These are phyloP conservation scores for Silene coronaria DNA, from an alignment of 179 eudicot genomes.

Conservation along the genomic window DNA sequence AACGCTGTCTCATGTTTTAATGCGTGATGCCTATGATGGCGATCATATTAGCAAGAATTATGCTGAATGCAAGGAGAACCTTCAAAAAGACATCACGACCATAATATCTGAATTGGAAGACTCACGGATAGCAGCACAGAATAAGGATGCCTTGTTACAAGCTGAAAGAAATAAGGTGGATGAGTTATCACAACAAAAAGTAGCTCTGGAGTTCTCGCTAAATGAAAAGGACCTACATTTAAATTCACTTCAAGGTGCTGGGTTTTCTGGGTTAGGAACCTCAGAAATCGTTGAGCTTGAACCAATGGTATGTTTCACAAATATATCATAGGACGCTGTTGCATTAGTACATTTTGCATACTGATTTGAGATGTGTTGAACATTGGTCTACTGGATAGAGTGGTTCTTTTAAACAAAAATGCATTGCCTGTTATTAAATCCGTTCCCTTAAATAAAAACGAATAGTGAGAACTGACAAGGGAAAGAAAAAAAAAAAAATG, in stretches of 20 bases:
- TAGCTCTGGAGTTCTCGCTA: constrained; percentile 56
- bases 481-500: background rate
- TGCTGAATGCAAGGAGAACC: constrained; percentile 42
- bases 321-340: background rate
- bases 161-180: constrained; percentile 60
- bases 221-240: constrained; percentile 58
- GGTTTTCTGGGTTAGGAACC: constrained; percentile 39
- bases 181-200: constrained; percentile 51
- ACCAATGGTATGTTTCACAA: constrained; percentile 55
- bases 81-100: constrained; percentile 49
- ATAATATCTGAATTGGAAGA: constrained; percentile 66
- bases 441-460: background rate
- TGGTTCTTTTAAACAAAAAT: background rate
- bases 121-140: constrained; percentile 47
- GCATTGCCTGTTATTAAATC: background rate
- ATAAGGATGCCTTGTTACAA: constrained; percentile 56
- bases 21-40: constrained; percentile 31
- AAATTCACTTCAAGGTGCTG: constrained; percentile 36
- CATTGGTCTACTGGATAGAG: background rate
- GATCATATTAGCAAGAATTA: constrained; percentile 24
- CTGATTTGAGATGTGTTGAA: constrained; percentile 6
- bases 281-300: constrained; percentile 84
- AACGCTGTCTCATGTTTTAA: constrained; percentile 40
- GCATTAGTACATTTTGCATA: background rate
- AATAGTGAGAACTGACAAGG: background rate